phyloP scores from a whole-genome alignment of 179 eudicot species.

The Silene vulgaris region DNA sequence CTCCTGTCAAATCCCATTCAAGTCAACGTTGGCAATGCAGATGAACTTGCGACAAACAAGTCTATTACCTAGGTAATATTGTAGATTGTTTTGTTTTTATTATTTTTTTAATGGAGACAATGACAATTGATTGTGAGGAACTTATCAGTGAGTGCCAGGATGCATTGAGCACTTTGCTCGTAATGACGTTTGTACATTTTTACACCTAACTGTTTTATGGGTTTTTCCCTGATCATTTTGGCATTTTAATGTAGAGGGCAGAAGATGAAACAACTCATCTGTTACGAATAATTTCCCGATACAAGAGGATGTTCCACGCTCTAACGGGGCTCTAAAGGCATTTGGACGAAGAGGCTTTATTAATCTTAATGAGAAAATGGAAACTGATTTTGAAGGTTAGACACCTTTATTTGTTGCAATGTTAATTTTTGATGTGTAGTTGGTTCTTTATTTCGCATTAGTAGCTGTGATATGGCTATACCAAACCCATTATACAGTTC shows the following conservation, averaged over 20 bases:
- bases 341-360: constrained; percentile 86
- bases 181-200: not conserved
- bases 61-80: constrained; percentile 75
- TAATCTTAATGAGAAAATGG: constrained; percentile 70
- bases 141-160: not conserved
- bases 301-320: constrained; percentile 67
- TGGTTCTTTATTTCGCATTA: constrained; percentile 22
- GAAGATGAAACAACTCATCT: constrained; percentile 81
- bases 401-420: constrained; percentile 16
- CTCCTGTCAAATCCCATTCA: constrained; percentile 71
- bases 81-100: not conserved
- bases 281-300: constrained; percentile 71
- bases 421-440: constrained; percentile 8
- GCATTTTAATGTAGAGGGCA: constrained; percentile 49
- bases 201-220: not conserved
- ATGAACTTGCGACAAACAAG: constrained; percentile 93
- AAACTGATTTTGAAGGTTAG: constrained; percentile 69
- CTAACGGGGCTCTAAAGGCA: constrained; percentile 50
- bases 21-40: constrained; percentile 88
- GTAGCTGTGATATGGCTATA: constrained; percentile 38
- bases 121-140: not conserved
- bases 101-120: not conserved
- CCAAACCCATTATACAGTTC: too few species aligned
- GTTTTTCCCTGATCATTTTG: constrained; percentile 11
- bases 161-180: not conserved